Base-by-base conservation (phyloP, 495 filamentous ascomycete species). In the Aspergillus nanangensis region DNA sequence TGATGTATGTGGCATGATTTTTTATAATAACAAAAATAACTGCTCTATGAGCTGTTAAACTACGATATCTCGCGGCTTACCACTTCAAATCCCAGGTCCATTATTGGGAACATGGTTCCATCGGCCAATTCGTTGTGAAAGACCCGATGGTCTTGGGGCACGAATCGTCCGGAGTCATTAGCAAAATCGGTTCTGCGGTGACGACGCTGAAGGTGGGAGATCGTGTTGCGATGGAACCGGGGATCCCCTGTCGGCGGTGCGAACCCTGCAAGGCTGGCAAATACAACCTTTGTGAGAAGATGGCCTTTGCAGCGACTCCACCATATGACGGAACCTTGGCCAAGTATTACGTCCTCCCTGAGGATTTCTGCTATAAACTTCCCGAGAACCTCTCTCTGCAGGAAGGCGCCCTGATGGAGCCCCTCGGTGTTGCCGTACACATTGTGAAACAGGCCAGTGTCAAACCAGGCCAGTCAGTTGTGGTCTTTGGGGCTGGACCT, bases 61-160 rank as follows among this genome's bases (percentile, higher is more conserved):
- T n/a, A n/a, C n/a, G n/a, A n/a, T n/a, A n/a, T n/a, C n/a, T n/a
- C n/a, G n/a, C n/a, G n/a, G 14, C 18, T 40, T 3, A 20, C 14
- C 14, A 41, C 7, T 20, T 32, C 42, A 46, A 45, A 17, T 25
- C 31, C 19, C 34, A 80, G 77, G 74, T 85, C n/a, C 90, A 95
- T 78, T 95, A 93, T 77, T 93, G 87, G 86, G 70, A 79, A 44
- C 82, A 94, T 50, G 90, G 90, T 41, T 72, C 80, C 29, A 95
- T 95, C 60, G 90, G 88, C 50, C 64, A 78, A 67, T 95, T 88
- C 65, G 74, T 91, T 45, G 77, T 94, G 51, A 84, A 85, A 55
- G 78, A 81, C 14, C 90, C 90, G 32, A 93, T 94, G 88, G 86
- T 94, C 3, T 80, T 95, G n/a, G 90, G 90, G 54, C 90, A 95